A percentile compares a stretch with the other conserved stretches of the same genome.
phyloP scores from a whole-genome alignment of 176 grass and related monocot genomes.

The Echinochloa phyllopogon region DNA sequence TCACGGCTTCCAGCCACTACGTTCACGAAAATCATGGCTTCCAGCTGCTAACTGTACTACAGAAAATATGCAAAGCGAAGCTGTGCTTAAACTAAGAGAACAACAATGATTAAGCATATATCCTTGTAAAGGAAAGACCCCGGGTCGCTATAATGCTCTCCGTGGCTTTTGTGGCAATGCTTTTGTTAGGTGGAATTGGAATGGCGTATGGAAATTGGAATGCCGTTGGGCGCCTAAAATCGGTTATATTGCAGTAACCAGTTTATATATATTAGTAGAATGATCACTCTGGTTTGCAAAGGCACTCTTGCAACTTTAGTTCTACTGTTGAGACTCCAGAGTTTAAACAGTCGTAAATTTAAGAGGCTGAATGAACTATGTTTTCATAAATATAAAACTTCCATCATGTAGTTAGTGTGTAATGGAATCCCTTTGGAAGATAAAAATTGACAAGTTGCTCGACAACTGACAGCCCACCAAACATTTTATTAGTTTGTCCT shows the following conservation, averaged over 20 bases:
- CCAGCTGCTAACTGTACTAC: background rate
- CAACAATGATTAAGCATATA: slow-evolving; percentile 44
- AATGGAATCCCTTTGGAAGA: slow-evolving; percentile 45
- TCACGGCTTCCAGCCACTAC: slow-evolving; percentile 30
- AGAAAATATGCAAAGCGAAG: slow-evolving; percentile 46
- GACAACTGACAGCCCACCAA: slow-evolving; percentile 55
- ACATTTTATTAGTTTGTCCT: slow-evolving; percentile 45
- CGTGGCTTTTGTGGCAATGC: background rate
- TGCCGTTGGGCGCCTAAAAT: background rate
- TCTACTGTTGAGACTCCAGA: slow-evolving; percentile 10
- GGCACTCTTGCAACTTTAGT: slow-evolving; percentile 14
- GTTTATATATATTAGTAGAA: background rate
- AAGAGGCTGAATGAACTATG: slow-evolving; percentile 16
- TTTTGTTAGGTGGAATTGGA: background rate
- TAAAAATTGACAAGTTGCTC: slow-evolving; percentile 48
- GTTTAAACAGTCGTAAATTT: background rate
- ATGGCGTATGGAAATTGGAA: background rate
- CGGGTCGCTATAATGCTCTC: background rate
- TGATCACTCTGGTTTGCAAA: background rate
- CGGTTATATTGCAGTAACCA: background rate
- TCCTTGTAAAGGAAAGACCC: slow-evolving; percentile 32
- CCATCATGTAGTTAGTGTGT: slow-evolving; percentile 45
- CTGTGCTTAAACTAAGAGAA: slow-evolving; percentile 41
- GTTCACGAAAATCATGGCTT: slow-evolving; percentile 19
- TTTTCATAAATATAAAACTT: slow-evolving; percentile 36